Evolutionary conservation across 139 green algal species (phyloP).

Genomic region (Chlorella sp.): DNA sequence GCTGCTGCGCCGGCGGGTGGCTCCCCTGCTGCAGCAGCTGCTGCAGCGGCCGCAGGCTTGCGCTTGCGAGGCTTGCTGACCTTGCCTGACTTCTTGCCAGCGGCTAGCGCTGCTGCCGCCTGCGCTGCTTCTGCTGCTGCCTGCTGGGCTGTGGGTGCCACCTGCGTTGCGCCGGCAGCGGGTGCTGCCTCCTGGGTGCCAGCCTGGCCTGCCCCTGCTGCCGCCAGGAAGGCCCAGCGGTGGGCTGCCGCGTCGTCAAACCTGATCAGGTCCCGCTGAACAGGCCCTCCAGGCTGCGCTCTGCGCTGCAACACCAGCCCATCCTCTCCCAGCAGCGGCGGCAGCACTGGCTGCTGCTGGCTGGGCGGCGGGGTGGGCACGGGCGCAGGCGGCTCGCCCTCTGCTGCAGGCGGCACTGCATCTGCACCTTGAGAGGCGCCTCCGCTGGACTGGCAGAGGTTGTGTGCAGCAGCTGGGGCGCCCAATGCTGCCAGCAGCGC

Average conservation of each 20-base stretch:
- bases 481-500: not conserved
- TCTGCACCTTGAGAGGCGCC: not conserved
- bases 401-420: not conserved
- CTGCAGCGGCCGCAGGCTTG: conserved; percentile 17
- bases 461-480: not conserved
- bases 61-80: conserved; percentile 31
- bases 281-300: not conserved
- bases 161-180: not conserved
- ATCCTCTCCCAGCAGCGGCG: conserved; percentile 3
- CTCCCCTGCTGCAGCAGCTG: not conserved
- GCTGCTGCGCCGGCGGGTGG: not conserved
- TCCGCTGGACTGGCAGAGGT: not conserved
- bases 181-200: not conserved
- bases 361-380: not conserved
- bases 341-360: not conserved
- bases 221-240: conserved; percentile 34
- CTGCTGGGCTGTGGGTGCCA: too few relatives aligned
- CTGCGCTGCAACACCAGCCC: conserved; percentile 6
- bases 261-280: not conserved
- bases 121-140: too few relatives aligned
- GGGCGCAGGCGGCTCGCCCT: not conserved
- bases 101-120: not conserved
- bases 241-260: not conserved
- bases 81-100: conserved; percentile 28
- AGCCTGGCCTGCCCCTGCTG: not conserved